These are phyloP conservation scores for Lachnellula hyalina DNA, from an alignment of 2,329 filamentous ascomycete genomes.

Conservation along the genomic window DNA sequence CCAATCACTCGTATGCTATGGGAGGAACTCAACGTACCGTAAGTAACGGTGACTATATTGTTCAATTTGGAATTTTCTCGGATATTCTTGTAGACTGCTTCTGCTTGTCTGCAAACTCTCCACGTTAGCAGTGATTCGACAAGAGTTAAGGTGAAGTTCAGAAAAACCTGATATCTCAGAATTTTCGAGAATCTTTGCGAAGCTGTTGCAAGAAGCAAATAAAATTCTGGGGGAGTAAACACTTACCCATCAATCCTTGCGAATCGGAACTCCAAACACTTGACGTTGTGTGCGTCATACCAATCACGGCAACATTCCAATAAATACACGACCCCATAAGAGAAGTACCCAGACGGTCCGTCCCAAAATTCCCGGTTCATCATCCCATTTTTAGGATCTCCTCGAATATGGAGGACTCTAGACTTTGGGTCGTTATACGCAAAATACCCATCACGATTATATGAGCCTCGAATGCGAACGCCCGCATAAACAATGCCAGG, in stretches of 20 bases:
- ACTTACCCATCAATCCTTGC: conserved; percentile 3
- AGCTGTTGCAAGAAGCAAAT: too few species aligned
- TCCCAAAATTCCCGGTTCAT: neutral
- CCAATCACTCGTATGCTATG: too few species aligned
- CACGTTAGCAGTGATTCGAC: too few species aligned
- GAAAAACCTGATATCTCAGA: too few species aligned
- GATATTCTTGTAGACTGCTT: neutral
- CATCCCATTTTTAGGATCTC: neutral
- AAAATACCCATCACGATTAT: conserved; percentile 4
- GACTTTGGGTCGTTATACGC: neutral
- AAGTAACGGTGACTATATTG: neutral
- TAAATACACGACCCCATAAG: conserved; percentile 2
- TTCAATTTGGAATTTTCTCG: neutral
- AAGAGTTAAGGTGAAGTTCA: too few species aligned
- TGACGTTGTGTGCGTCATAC: neutral
- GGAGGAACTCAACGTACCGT: too few species aligned
- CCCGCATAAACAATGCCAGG: neutral
- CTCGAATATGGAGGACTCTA: neutral
- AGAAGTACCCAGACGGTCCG: neutral
- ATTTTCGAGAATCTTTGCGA: too few species aligned
- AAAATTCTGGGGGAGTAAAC: too few species aligned
- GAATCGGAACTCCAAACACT: conserved; percentile 4
- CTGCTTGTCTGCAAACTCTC: neutral
- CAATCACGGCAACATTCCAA: neutral
- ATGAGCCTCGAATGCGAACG: neutral